Base-by-base conservation (phyloP, 441 rosid genomes). In the Adansonia madagascariensis region DNA sequence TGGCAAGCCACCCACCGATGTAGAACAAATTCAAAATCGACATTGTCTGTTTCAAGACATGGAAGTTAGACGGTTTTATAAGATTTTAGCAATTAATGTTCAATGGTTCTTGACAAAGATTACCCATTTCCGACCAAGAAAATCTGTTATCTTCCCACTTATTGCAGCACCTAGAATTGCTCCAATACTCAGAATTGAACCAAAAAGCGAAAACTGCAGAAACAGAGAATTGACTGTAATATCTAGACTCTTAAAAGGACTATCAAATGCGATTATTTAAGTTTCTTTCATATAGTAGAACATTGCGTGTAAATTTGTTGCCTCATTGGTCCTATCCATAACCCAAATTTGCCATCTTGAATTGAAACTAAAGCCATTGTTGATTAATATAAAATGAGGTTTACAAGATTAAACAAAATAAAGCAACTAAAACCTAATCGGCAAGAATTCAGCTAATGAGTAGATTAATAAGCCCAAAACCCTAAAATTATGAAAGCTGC, bases 161-260 rank as follows among this genome's bases (percentile, higher is more conserved):
- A 72, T 12, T 1, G 65, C 27, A 20, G 84, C 84, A 43, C 89
- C 88, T 10, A 84, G 41, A 81, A 83, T 61, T 46, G 79, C 81
- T 71, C 87, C 89, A 67, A 79, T 43, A 15, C 80, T 77, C 72
- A 80, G 62, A 9, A 79, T 75, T 31, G 87, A 86, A 55, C 87
- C 83, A 76, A 86, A 86, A 39, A 86, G 41, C 31, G 89, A 78
- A 70, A 81, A 86, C 89, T 86, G 84, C 61, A 75, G 63, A 69
- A 43, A 24, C 22, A 10, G 9, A 22, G 9, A 2, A 27, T 9
- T 15, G n/a, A 10, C 27, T 17, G 11, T 53, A 35, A 53, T 10
- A 56, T 55, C 6, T 0, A 35, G 15, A 27, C n/a, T 4, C n/a
- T 35, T 35, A 3, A 44, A 35, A 14, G 20, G 1, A 11, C 41